Evolutionary conservation across 208 protist species (phyloP).

Genomic region (Acanthamoeba royreba): DNA sequence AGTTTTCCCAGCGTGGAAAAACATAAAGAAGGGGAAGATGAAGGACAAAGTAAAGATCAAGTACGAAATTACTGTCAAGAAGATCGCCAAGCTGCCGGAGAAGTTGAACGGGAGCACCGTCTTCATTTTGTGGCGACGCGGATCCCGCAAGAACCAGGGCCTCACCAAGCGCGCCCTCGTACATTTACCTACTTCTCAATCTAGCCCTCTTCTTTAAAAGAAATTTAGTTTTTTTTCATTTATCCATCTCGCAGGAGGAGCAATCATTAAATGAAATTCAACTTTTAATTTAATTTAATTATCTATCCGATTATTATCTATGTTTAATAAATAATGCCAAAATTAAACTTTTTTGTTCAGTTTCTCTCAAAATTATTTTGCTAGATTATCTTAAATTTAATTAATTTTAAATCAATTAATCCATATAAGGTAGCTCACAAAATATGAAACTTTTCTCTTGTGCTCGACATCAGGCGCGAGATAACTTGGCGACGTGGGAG

Average conservation of each 20-base stretch:
- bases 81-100: neutral
- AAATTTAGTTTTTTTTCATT: too few species aligned
- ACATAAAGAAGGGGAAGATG: too few species aligned
- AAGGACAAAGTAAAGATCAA: constrained; percentile 46
- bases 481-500: constrained; percentile 11
- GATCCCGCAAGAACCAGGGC: constrained; percentile 29
- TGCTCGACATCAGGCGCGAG: neutral
- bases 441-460: too few species aligned
- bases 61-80: constrained; percentile 31
- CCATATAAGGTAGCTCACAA: too few species aligned
- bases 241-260: too few species aligned
- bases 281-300: neutral
- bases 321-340: too few species aligned
- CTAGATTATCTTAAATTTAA: too few species aligned
- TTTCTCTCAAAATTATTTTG: too few species aligned
- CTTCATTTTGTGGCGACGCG: constrained; percentile 22
- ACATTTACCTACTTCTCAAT: neutral
- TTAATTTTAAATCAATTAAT: neutral
- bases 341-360: too few species aligned
- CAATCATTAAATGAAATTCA: too few species aligned
- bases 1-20: too few species aligned
- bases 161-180: constrained; percentile 41
- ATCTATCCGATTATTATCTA: too few species aligned
- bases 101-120: constrained; percentile 46
- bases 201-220: neutral